Evolutionary conservation across 2,329 filamentous ascomycete species (phyloP).

Genomic region (Helminthosporium solani): DNA sequence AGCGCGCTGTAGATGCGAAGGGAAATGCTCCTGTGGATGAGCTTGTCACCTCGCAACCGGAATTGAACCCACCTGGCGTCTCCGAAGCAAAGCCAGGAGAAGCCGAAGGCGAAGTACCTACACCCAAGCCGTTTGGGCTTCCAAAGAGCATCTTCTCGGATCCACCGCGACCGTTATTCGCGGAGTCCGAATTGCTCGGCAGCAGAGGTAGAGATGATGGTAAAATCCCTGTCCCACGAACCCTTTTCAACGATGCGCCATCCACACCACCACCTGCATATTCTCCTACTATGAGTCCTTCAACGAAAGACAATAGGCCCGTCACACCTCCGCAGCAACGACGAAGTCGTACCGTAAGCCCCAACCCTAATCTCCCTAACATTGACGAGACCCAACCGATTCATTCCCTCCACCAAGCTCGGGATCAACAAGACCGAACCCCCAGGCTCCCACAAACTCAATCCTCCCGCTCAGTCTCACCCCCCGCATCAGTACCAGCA

Average conservation of each 20-base stretch:
- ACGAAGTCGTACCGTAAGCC: not conserved
- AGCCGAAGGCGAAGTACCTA: not conserved
- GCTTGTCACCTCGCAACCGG: constrained; percentile 18
- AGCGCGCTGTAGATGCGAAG: constrained; percentile 25
- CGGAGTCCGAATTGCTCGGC: not conserved
- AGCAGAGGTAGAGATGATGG: not conserved
- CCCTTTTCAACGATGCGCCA: constrained; percentile 24
- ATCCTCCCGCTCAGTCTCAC: not conserved
- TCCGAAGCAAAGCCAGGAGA: constrained; percentile 1
- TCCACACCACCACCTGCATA: constrained; percentile 30
- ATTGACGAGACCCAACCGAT: not conserved
- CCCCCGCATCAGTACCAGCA: not conserved
- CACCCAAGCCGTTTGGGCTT: constrained; percentile 16
- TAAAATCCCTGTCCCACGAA: constrained; percentile 7
- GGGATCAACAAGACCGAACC: not conserved
- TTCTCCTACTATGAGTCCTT: not conserved
- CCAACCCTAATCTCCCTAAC: not conserved
- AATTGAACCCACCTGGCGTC: constrained; percentile 21
- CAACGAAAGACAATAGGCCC: constrained; percentile 4
- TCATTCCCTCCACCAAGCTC: not conserved
- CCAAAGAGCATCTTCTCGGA: constrained; percentile 15
- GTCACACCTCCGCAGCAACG: not conserved
- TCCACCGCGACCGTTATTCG: constrained; percentile 7
- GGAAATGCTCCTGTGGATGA: constrained; percentile 30
- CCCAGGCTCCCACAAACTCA: not conserved